Evolutionary conservation across 352 stramenopile genomes (phyloP).

Genomic region (Heterotrichella gracilis): DNA sequence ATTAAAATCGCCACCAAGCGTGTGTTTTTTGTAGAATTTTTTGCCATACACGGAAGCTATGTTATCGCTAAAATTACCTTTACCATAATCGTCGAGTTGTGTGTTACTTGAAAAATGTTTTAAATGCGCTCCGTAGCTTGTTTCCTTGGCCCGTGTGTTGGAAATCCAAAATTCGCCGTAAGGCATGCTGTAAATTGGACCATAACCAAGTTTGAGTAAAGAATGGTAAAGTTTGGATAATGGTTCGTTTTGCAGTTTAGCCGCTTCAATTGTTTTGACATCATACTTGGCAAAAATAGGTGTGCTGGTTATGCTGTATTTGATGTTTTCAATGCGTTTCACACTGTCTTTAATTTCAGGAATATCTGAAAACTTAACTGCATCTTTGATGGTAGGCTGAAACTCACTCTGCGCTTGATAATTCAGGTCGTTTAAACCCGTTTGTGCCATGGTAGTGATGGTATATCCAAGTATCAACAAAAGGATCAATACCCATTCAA

Average conservation of each 20-base stretch:
- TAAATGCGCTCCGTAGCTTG: not conserved
- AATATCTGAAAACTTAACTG: not conserved
- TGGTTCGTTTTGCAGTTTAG: not conserved
- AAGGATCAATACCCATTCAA: not conserved
- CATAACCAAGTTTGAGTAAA: not conserved
- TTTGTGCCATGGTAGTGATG: not conserved
- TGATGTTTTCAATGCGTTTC: not conserved
- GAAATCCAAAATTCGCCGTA: not conserved
- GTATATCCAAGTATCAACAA: not conserved
- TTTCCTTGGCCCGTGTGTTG: not conserved
- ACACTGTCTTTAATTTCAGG: not conserved
- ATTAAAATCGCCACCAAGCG: not conserved
- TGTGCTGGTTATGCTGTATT: not conserved
- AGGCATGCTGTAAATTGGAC: not conserved
- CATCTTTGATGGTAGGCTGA: not conserved
- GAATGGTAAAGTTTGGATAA: slow-evolving; percentile 1
- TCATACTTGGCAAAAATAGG: not conserved
- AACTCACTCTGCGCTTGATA: not conserved
- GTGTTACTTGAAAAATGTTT: not conserved
- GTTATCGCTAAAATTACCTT: not conserved
- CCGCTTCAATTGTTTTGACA: not conserved
- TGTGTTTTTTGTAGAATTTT: not conserved
- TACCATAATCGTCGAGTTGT: not conserved
- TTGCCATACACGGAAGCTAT: not conserved
- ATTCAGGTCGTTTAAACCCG: not conserved